Evolutionary conservation across 495 filamentous ascomycete species (phyloP), one percentile per base, ranked within the genome.

Genomic region (Hypoxylon lienhwacheense): DNA sequence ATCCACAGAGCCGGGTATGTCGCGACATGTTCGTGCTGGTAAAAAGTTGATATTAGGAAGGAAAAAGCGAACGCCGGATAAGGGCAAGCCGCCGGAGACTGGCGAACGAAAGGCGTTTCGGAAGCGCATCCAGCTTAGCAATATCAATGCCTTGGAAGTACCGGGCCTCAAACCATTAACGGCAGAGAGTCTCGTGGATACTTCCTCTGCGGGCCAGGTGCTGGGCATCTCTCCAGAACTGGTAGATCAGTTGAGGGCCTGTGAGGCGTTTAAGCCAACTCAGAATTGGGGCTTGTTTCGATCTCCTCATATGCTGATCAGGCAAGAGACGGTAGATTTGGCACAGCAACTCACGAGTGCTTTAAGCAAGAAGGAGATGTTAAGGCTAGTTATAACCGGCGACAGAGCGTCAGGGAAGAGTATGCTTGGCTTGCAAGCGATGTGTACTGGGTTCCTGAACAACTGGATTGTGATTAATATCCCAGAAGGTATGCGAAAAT

Each of bases 241-340:
- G 46, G 75, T 95, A 17, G 89, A 95, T 74, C 79, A 82, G 65
- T 77, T 98, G 81, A 81, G 89, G 59, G 84, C 82, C 15, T 76
- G 85, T 53, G 87, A 93, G 59, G 91, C 89, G 7, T 98, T 98
- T 78, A 92, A 96, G 78, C 73, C 82, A n/a, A 85, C 81, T 10
- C 93, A 97, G 77, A 85, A 80, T 47, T 98, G 93, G 93, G 79
- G 77, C 20, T 73, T 95, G 63, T 98, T 97, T 71, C 73, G 86
- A 61, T 79, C 85, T 41, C 92, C 93, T 11, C 84, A 84, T 36
- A 82, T 81, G 24, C 72, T 98, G 55, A 65, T 95, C 43, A 80
- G 91, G 60, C 75, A 76, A 35, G 87, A 95, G 73, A 88, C 85
- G 22, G 69, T 90, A 58, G 79, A 88, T 46, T 59, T 96, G 68